These are phyloP conservation scores for Neurospora discreta DNA, from an alignment of 495 filamentous ascomycete genomes.

Conservation along the genomic window DNA sequence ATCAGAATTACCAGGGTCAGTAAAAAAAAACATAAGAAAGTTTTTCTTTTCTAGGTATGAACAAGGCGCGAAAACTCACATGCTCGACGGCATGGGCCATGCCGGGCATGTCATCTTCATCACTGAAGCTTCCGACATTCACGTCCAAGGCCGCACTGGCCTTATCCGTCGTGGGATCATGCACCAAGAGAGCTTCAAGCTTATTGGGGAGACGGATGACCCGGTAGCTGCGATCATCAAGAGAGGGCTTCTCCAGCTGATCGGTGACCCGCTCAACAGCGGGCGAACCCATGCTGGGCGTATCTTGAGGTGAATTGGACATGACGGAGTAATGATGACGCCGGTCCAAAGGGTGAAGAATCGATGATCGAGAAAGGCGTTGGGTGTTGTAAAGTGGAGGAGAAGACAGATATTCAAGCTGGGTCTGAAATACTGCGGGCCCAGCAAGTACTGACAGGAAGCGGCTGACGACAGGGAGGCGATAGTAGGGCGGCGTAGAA, in stretches of 20 bases:
- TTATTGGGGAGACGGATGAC: conserved; percentile 78
- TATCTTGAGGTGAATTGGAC: conserved; percentile 8
- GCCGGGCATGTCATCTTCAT: conserved; percentile 83
- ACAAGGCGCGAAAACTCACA: conserved; percentile 22
- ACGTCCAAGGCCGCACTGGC: conserved; percentile 91
- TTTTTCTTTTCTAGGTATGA: neutral
- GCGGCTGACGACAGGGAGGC: neutral
- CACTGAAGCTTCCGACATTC: conserved; percentile 91
- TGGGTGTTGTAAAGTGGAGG: conserved; percentile 4
- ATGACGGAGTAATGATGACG: conserved; percentile 9
- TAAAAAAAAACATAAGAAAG: neutral
- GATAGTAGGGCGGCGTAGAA: neutral
- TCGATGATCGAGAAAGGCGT: neutral
- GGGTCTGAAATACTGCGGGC: neutral
- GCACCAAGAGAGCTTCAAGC: conserved; percentile 89
- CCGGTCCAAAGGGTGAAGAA: neutral
- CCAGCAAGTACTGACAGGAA: neutral
- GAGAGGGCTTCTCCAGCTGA: conserved; percentile 68
- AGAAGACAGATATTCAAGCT: conserved; percentile 1
- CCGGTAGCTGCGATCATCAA: conserved; percentile 82
- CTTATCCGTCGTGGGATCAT: conserved; percentile 94
- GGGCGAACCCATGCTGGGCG: conserved; percentile 16
- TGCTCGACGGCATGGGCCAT: conserved; percentile 83
- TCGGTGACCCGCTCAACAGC: conserved; percentile 64
- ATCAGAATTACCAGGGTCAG: conserved; percentile 8